A percentile compares a stretch with the other conserved stretches of the same genome.
Evolutionary conservation across 352 stramenopile species (phyloP).

Genomic region (Phytophthora lateralis): DNA sequence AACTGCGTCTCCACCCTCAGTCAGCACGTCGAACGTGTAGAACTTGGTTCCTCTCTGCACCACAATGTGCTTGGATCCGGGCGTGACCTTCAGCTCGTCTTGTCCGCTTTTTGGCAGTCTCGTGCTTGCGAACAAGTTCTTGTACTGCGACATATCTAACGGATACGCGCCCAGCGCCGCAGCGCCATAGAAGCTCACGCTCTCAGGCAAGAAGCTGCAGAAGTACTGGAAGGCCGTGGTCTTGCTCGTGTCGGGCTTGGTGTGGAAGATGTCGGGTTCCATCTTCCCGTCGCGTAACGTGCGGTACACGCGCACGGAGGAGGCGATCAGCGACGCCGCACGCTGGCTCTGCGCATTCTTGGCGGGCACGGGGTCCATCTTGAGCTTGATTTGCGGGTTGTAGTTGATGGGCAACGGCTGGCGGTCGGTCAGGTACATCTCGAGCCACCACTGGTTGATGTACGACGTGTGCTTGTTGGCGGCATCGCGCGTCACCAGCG

Average conservation of each 20-base stretch:
- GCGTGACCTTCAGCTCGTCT: slow-evolving; percentile 75
- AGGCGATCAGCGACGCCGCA: slow-evolving; percentile 87
- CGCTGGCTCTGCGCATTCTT: slow-evolving; percentile 89
- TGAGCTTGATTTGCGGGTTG: slow-evolving; percentile 92
- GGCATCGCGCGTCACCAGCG: slow-evolving; percentile 78
- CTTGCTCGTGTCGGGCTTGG: slow-evolving; percentile 83
- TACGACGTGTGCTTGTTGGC: slow-evolving; percentile 89
- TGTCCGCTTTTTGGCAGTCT: slow-evolving; percentile 67
- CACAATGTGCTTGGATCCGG: slow-evolving; percentile 76
- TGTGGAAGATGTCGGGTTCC: slow-evolving; percentile 90
- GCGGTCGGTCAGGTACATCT: slow-evolving; percentile 92
- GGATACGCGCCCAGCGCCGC: slow-evolving; percentile 86
- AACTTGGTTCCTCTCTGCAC: slow-evolving; percentile 89
- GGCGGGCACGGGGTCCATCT: slow-evolving; percentile 73
- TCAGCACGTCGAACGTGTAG: slow-evolving; percentile 88
- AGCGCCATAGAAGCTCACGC: slow-evolving; percentile 88
- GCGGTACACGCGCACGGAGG: slow-evolving; percentile 79
- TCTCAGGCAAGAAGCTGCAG: slow-evolving; percentile 82
- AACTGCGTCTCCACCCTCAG: slow-evolving; percentile 57
- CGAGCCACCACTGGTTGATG: slow-evolving; percentile 93
- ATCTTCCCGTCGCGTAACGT: slow-evolving; percentile 83
- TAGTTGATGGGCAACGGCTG: slow-evolving; percentile 90
- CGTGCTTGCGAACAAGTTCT: slow-evolving; percentile 87
- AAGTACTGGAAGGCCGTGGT: slow-evolving; percentile 84
- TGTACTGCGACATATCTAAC: slow-evolving; percentile 93